Percentiles rank a stretch among this genome's conserved stretches.
These are phyloP conservation scores for Debaryomyces prosopidis DNA, from an alignment of 805 yeast genomes.

Conservation along the genomic window DNA sequence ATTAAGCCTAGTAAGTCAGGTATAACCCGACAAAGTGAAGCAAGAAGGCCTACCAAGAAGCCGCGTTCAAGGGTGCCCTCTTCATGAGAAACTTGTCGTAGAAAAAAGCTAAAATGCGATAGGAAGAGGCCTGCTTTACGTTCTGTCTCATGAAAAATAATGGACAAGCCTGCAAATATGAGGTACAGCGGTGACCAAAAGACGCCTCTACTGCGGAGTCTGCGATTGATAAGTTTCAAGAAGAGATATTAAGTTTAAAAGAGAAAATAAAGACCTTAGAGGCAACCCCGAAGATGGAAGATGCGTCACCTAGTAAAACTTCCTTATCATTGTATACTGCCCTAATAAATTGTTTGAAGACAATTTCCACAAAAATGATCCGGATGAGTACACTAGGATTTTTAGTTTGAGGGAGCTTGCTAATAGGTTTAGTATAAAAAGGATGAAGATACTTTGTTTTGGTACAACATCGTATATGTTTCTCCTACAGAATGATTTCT, in stretches of 20 bases:
- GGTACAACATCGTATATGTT: constrained; percentile 12
- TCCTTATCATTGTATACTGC: too few species aligned
- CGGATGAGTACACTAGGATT: background rate
- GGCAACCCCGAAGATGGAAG: background rate
- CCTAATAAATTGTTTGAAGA: too few species aligned
- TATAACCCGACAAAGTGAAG: too few species aligned
- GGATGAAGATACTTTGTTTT: constrained; percentile 6
- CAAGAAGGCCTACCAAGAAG: too few species aligned
- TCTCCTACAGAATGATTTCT: constrained; percentile 3
- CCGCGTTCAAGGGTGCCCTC: constrained; percentile 46
- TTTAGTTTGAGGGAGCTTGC: background rate
- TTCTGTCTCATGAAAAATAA: constrained; percentile 37
- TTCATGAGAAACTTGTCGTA: constrained; percentile 42
- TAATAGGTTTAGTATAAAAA: constrained; percentile 5
- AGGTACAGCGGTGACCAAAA: constrained; percentile 32
- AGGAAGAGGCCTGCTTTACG: constrained; percentile 32
- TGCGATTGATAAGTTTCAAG: background rate
- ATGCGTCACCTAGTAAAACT: background rate
- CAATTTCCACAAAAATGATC: too few species aligned
- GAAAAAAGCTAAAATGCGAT: constrained; percentile 43
- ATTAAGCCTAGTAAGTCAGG: too few species aligned
- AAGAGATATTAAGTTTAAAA: constrained; percentile 2
- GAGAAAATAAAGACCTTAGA: constrained; percentile 2
- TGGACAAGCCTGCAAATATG: constrained; percentile 45
- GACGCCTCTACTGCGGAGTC: background rate